A percentile compares a stretch with the other conserved stretches of the same genome.
These are phyloP conservation scores for Protomyces inundatus DNA, from an alignment of 1,139 yeast species.

Conservation along the genomic window DNA sequence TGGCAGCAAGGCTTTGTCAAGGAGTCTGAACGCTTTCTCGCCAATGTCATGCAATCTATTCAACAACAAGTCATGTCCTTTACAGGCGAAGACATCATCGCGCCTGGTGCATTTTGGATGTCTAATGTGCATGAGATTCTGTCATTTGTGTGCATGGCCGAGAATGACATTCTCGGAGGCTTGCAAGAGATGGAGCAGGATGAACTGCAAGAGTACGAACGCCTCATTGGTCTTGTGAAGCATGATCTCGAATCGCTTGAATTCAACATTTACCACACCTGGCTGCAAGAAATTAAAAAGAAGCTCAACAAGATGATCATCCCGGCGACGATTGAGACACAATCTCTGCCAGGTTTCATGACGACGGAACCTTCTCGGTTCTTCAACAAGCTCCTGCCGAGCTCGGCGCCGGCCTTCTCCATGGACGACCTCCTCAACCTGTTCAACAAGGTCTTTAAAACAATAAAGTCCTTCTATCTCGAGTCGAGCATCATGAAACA, in stretches of 20 bases:
- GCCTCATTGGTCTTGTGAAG: constrained; percentile 83
- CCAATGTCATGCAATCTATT: constrained; percentile 81
- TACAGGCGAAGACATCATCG: constrained; percentile 79
- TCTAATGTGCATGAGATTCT: constrained; percentile 93
- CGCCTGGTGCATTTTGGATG: constrained; percentile 96
- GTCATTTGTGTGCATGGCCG: constrained; percentile 92
- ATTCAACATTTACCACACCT: constrained; percentile 89
- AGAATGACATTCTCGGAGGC: constrained; percentile 77
- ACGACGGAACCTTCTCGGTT: constrained; percentile 85
- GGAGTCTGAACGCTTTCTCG: constrained; percentile 85
- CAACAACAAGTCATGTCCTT: constrained; percentile 51
- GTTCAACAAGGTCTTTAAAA: constrained; percentile 87
- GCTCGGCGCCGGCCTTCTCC: constrained; percentile 58
- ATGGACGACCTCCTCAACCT: constrained; percentile 93
- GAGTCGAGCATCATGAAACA: constrained; percentile 81
- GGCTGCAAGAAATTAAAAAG: constrained; percentile 95
- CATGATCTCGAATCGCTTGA: constrained; percentile 92
- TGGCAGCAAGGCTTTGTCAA: constrained; percentile 94
- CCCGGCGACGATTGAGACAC: constrained; percentile 89
- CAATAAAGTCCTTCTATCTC: constrained; percentile 85
- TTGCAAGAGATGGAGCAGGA: constrained; percentile 77
- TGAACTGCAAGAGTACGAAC: constrained; percentile 85
- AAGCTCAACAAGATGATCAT: constrained; percentile 86
- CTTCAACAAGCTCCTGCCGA: constrained; percentile 73
- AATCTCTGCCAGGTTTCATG: constrained; percentile 92